Base-by-base conservation (phyloP, 441 rosid genomes). In the Gossypium trilobum region DNA sequence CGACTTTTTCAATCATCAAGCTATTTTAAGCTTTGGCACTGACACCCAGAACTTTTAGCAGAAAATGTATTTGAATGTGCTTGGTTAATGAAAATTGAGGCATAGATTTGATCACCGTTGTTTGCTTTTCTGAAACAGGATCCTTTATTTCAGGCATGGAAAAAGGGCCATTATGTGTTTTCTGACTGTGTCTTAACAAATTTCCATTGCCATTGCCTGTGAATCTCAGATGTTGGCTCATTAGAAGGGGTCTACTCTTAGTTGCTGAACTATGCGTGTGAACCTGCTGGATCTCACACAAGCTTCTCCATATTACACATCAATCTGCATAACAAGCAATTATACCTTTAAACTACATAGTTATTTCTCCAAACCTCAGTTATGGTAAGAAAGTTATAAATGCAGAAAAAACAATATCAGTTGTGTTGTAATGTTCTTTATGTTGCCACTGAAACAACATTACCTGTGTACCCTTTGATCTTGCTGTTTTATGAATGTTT, bases 231-330 rank as follows among this genome's bases (percentile, higher is more conserved):
- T 0, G 97, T 89, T 1, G 97, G 85, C 73, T 89, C 94, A 0
- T 83, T 77, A 20, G 98, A 91, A 27, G 98, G 98, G 23, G 87
- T 76, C n/a, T 88, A 91, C 80, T 89, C 89, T 61, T 27, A 93
- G 95, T 84, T 93, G 98, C 82, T 89, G 92, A 74, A 87, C 97
- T 14, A 93, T 91, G 98, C 0, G 85, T 89, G 72, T 93, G 98
- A 74, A 89, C 98, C 71, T 93, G 98, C 73, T 93, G 98, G 71
- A 91, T 87, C 84, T 93, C 97, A 36, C 89, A 91, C 98, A 88
- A 91, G 86, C 92, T 85, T 85, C 94, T 91, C 98, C 98, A 93
- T 97, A 93, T 93, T 75, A 88, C 31, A 81, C 94, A 88, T 93
- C 78, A 85, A 73, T 59, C 97, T 92, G 80, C 82, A 85, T 60